Evolutionary conservation across 2,329 filamentous ascomycete genomes (phyloP), one percentile per base, ranked within the genome.

Genomic region (Trichothecium sympodiale): DNA sequence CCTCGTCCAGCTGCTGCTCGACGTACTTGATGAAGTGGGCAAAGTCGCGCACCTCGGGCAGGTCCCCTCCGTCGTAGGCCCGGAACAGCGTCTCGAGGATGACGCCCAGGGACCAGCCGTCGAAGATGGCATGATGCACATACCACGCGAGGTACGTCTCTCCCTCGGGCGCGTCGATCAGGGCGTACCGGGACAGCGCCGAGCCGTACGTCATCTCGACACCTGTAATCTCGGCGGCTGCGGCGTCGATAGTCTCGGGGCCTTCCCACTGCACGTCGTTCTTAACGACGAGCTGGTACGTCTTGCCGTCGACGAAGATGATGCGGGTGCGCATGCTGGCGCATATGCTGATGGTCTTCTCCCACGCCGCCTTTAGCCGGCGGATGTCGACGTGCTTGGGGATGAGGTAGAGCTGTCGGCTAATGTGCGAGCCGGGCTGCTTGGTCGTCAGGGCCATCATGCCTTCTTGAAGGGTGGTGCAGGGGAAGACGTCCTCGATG

Each of bases 381-480:
- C 28, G 33, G 28, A 47, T 13, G 8, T 50, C 42, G 9, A 47
- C 17, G n/a, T 46, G 10, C 5, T 31, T 31, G 1, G 42, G 25
- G 4, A 53, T 41, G 15, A 37, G 35, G 31, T 48, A 38, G 13
- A 45, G 46, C 33, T 49, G 43, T 33, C 48, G 45, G 4, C 51
- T 47, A 13, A 60, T 45, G 29, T 63, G 62, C 2, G 51, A 51
- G 2, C 53, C 56, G 3, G 40, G 27, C n/a, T 52, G 44, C 25
- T 50, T 48, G 31, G 42, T 45, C 3, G 56, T 48, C 3, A 59
- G 42, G 0, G 55, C 50, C 23, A 62, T 46, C 3, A 62, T 47
- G 4, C 54, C 55, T 40, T 56, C 54, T 33, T 62, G 59, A 3
- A 61, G 44, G 6, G 51, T 45, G 14, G 56, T 54, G 45, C 54